Conservation (phyloP, 352 stramenopile species). For the Globisporangium uncinulatum region DNA sequence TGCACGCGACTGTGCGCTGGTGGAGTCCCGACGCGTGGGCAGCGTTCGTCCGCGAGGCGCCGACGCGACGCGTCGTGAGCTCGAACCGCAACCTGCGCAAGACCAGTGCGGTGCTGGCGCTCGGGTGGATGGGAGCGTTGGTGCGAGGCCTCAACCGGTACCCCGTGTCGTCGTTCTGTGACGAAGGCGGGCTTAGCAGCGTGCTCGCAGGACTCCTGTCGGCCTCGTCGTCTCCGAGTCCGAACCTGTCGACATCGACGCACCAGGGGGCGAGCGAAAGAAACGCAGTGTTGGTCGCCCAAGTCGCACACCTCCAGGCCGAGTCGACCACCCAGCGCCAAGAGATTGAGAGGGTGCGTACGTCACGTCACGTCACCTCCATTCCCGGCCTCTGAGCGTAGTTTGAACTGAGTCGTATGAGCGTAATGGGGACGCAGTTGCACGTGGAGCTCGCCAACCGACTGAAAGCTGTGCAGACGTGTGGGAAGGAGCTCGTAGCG, state of each 20-base stretch:
- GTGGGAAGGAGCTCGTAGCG: constrained; percentile 53
- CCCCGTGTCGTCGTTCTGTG: constrained; percentile 65
- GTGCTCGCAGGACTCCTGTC: constrained; percentile 35
- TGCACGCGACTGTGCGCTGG: constrained; percentile 28
- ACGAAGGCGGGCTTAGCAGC: constrained; percentile 57
- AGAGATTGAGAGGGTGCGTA: constrained; percentile 29
- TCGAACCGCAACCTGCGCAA: constrained; percentile 46
- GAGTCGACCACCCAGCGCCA: constrained; percentile 42
- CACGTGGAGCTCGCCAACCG: constrained; percentile 51
- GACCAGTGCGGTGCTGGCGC: constrained; percentile 19
- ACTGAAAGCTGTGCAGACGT: constrained; percentile 48
- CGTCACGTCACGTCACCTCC: background rate
- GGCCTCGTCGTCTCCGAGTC: background rate
- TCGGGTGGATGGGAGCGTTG: constrained; percentile 61
- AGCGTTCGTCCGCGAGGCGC: constrained; percentile 25
- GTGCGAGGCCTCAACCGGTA: constrained; percentile 66
- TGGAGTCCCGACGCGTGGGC: constrained; percentile 46
- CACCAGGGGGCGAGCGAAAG: background rate
- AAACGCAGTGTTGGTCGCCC: constrained; percentile 23
- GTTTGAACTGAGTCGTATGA: constrained; percentile 6
- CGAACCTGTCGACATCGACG: constrained; percentile 2
- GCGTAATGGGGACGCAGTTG: constrained; percentile 26
- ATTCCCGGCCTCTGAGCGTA: background rate
- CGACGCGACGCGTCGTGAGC: constrained; percentile 48
- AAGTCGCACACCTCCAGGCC: constrained; percentile 41